Base-by-base conservation (phyloP, 208 protist genomes). In the Trypanosoma platydactyli region DNA sequence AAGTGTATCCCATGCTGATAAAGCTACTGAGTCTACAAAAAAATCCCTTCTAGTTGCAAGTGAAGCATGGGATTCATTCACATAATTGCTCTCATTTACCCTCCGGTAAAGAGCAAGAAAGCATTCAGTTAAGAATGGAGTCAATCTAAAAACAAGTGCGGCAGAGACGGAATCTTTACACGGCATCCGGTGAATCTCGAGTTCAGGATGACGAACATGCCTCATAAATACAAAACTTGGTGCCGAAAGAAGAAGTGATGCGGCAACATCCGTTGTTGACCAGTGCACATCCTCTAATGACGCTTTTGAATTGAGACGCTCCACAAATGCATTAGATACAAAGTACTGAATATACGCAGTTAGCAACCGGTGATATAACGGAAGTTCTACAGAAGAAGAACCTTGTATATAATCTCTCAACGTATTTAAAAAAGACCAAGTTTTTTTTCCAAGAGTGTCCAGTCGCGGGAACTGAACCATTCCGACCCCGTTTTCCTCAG, bases 311-410 rank as follows among this genome's bases (percentile, higher is more conserved):
- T 13, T 45, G 12, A 83, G 2, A 42, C 64, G 63, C 40, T 67
- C 53, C 24, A 67, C 33, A 54, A 82, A 58, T 33, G 70, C 27
- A 16, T 68, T 27, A 7, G 73, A 77, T 24, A 83, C 68, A 73
- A 83, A 85, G 53, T 72, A 83, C 54, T 89, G 83, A 45, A 82
- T 77, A 64, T 77, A 85, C 9, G 83, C 76, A 9, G 64, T 64
- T 24, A 84, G 64, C 12, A 89, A n/a, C 24, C 71, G 35, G 51
- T 81, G 62, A 66, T 79, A 84, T 51, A 89, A 76, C n/a, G 79
- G 79, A 30, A 83, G 76, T n/a, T 79, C 76, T 5, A 48, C 65
- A 50, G 48, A 71, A 46, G 48, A 30, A 51, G 55, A 15, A 45
- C 33, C 61, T 25, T 55, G 27, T 38, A 79, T 18, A 61, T 65